phyloP scores from a whole-genome alignment of 2,329 filamentous ascomycete species.

The Phaeosphaeriaceae sp. region DNA sequence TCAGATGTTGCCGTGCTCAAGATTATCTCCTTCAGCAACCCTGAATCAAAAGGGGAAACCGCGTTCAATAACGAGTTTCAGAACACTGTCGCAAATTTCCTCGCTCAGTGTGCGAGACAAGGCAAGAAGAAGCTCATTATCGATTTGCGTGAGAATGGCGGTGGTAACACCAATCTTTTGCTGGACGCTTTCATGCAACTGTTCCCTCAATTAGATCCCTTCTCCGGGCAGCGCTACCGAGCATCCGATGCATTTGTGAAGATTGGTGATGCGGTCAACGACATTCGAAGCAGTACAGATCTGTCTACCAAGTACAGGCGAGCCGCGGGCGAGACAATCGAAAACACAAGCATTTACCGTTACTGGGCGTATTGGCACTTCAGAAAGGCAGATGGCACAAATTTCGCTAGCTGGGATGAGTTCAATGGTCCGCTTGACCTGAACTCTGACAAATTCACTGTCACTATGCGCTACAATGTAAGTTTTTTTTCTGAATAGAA shows the following conservation, averaged over 20 bases:
- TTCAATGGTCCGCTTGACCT: slow-evolving; percentile 50
- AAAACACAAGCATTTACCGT: slow-evolving; percentile 18
- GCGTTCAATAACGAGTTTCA: slow-evolving; percentile 36
- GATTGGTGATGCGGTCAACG: slow-evolving; percentile 29
- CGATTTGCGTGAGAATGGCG: slow-evolving; percentile 65
- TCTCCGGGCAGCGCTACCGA: slow-evolving; percentile 35
- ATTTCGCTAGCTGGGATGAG: slow-evolving; percentile 52
- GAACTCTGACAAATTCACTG: slow-evolving; percentile 48
- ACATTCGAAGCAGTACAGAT: slow-evolving; percentile 24
- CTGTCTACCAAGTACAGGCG: slow-evolving; percentile 11
- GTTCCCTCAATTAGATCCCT: slow-evolving; percentile 55
- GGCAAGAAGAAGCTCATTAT: slow-evolving; percentile 66
- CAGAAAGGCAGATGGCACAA: slow-evolving; percentile 29
- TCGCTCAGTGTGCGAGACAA: slow-evolving; percentile 51
- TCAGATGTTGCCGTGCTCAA: slow-evolving; percentile 51
- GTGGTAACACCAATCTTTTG: slow-evolving; percentile 53
- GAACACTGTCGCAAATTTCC: slow-evolving; percentile 47
- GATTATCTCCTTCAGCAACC: slow-evolving; percentile 48
- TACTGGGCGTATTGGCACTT: slow-evolving; percentile 35
- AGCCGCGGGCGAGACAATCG: slow-evolving; percentile 6
- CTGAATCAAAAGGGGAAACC: slow-evolving; percentile 8
- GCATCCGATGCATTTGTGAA: slow-evolving; percentile 21
- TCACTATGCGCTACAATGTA: slow-evolving; percentile 41
- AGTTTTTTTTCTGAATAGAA: slow-evolving; percentile 1
- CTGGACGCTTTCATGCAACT: slow-evolving; percentile 57